Percentiles rank a stretch among this genome's conserved stretches.
These are phyloP conservation scores for Tulasnella sp. DNA, from an alignment of 768 basidiomycete species.

Conservation along the genomic window DNA sequence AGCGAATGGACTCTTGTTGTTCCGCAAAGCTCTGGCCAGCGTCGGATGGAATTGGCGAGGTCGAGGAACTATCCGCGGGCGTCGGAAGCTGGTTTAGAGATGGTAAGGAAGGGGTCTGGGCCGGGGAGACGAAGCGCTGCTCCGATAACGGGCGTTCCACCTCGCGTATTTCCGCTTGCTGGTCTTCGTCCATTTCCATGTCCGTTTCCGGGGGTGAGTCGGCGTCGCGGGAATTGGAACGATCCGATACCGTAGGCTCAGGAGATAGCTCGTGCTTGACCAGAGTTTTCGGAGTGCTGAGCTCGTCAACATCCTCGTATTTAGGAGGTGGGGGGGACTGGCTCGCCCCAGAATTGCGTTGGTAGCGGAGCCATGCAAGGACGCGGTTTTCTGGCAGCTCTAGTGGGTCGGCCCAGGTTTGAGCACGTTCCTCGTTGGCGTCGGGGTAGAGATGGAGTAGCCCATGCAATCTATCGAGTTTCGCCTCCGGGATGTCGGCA, in stretches of 20 bases:
- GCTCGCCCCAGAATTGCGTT: background rate
- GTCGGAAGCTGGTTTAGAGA: slow-evolving; percentile 7
- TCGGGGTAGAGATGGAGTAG: background rate
- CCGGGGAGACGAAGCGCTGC: background rate
- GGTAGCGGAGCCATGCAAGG: slow-evolving; percentile 11
- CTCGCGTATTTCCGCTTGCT: background rate
- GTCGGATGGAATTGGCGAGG: slow-evolving; percentile 5
- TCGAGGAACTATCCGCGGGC: background rate
- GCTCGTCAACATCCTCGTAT: background rate
- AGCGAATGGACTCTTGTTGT: background rate
- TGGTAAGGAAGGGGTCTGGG: background rate
- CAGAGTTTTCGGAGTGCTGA: background rate
- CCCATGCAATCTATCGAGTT: background rate
- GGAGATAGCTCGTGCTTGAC: slow-evolving; percentile 19
- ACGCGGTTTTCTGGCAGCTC: background rate
- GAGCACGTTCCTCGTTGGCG: background rate
- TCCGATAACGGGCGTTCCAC: background rate
- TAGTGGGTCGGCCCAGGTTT: slow-evolving; percentile 4
- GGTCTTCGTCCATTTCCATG: background rate
- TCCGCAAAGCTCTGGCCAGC: background rate
- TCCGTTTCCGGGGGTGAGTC: background rate
- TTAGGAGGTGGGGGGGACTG: background rate
- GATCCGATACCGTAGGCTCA: background rate
- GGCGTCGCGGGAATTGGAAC: background rate
- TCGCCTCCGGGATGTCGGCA: slow-evolving; percentile 7